A percentile compares a stretch with the other conserved stretches of the same genome.
phyloP scores from a whole-genome alignment of 2,329 filamentous ascomycete species.

The Sporothrix sp. region DNA sequence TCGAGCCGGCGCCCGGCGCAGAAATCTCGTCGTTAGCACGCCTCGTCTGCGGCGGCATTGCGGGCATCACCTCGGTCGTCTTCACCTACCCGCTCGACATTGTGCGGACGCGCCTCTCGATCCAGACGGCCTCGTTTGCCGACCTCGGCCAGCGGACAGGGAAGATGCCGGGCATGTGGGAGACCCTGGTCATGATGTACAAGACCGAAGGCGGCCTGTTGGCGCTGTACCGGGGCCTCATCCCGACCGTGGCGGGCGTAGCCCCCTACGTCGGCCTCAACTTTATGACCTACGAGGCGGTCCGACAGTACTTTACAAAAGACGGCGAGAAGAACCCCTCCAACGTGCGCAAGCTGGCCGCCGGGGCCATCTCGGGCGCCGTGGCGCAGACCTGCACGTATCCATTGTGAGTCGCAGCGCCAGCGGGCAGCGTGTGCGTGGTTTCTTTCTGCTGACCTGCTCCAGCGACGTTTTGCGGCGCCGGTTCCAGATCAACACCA shows the following conservation, averaged over 20 bases:
- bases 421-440: background rate
- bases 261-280: slow-evolving; percentile 96
- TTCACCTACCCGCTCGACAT: slow-evolving; percentile 97
- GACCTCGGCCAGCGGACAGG: slow-evolving; percentile 54
- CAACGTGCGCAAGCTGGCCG: slow-evolving; percentile 69
- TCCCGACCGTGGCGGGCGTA: slow-evolving; percentile 89
- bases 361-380: slow-evolving; percentile 88
- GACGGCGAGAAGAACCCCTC: slow-evolving; percentile 80
- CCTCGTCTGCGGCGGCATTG: slow-evolving; percentile 79
- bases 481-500: slow-evolving; percentile 97
- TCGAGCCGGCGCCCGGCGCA: slow-evolving; percentile 64
- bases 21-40: slow-evolving; percentile 65
- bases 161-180: slow-evolving; percentile 86
- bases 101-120: slow-evolving; percentile 87
- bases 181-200: slow-evolving; percentile 75
- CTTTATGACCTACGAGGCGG: slow-evolving; percentile 95
- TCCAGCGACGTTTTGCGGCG: slow-evolving; percentile 81
- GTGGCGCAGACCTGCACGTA: slow-evolving; percentile 98
- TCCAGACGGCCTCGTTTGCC: slow-evolving; percentile 94
- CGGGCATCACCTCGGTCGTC: slow-evolving; percentile 90
- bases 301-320: slow-evolving; percentile 72
- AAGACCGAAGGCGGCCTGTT: slow-evolving; percentile 74
- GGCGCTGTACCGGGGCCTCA: slow-evolving; percentile 87
- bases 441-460: background rate
- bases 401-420: slow-evolving; percentile 66